These are phyloP conservation scores for Metschnikowia gelsemii DNA, from an alignment of 805 yeast species.

Conservation along the genomic window DNA sequence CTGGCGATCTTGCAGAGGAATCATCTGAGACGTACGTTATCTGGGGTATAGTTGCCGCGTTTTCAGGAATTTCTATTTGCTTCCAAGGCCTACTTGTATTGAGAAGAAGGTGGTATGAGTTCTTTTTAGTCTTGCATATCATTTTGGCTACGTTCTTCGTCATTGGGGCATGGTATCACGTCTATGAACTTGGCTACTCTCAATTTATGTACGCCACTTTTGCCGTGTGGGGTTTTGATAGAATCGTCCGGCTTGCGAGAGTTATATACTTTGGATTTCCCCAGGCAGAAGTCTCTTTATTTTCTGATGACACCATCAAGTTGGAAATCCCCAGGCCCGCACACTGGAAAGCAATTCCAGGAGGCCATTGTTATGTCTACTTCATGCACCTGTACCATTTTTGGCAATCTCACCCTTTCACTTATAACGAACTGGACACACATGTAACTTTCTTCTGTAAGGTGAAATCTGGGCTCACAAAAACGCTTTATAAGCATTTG, in stretches of 20 bases:
- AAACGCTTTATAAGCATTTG: slow-evolving; percentile 29
- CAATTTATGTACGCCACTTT: slow-evolving; percentile 49
- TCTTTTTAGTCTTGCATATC: slow-evolving; percentile 26
- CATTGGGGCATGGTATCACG: slow-evolving; percentile 23
- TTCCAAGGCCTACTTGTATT: slow-evolving; percentile 21
- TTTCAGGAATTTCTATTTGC: slow-evolving; percentile 15
- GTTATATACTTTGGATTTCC: slow-evolving; percentile 37
- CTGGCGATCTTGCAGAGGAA: slow-evolving; percentile 7
- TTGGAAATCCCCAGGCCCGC: slow-evolving; percentile 49
- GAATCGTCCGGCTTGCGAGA: slow-evolving; percentile 34
- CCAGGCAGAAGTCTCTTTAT: slow-evolving; percentile 33
- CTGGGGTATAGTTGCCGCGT: slow-evolving; percentile 17
- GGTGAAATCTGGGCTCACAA: slow-evolving; percentile 39
- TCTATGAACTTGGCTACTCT: slow-evolving; percentile 23
- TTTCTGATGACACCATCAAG: slow-evolving; percentile 46
- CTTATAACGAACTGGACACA: slow-evolving; percentile 18
- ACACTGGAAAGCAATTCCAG: slow-evolving; percentile 52
- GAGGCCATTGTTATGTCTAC: slow-evolving; percentile 56
- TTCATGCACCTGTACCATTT: slow-evolving; percentile 51
- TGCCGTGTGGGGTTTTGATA: slow-evolving; percentile 60
- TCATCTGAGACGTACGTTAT: slow-evolving; percentile 11
- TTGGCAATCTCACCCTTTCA: slow-evolving; percentile 73
- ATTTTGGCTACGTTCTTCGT: slow-evolving; percentile 23
- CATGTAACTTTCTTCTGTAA: slow-evolving; percentile 33
- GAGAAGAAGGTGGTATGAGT: slow-evolving; percentile 25